Conservation (phyloP, 768 basidiomycete species). For the Mrakia blollopis region DNA sequence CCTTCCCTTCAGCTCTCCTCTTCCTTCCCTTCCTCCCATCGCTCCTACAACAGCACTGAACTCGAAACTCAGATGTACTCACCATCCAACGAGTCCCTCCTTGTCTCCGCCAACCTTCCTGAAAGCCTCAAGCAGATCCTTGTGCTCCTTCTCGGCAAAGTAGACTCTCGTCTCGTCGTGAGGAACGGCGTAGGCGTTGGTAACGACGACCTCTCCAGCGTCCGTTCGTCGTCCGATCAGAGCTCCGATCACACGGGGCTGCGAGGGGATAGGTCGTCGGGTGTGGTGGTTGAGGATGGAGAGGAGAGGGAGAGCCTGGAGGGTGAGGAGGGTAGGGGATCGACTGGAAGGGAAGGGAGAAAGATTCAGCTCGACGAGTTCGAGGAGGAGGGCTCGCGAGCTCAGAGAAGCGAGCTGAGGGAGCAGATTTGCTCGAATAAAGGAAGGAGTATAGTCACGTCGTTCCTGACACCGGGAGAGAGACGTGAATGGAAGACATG, state of each 20-base stretch:
- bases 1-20: neutral
- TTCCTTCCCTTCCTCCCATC: neutral
- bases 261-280: constrained; percentile 64
- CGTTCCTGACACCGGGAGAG: constrained; percentile 5
- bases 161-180: constrained; percentile 48
- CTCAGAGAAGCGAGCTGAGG: neutral
- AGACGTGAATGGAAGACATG: constrained; percentile 5
- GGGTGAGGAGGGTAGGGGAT: constrained; percentile 52
- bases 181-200: constrained; percentile 83
- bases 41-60: neutral
- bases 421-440: no score
- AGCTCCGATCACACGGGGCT: constrained; percentile 85
- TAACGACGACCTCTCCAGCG: constrained; percentile 54
- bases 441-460: neutral
- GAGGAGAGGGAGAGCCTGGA: constrained; percentile 89
- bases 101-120: constrained; percentile 60
- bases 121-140: constrained; percentile 84
- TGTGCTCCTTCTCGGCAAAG: constrained; percentile 53
- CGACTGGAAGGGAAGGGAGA: constrained; percentile 32
- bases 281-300: constrained; percentile 96
- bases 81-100: constrained; percentile 92
- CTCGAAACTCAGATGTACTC: constrained; percentile 39
- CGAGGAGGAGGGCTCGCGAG: neutral
- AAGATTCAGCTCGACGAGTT: neutral
- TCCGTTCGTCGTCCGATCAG: constrained; percentile 75